Evolutionary conservation across 2,329 filamentous ascomycete species (phyloP), one percentile per base, ranked within the genome.

Genomic region (Teratosphaeria destructans): DNA sequence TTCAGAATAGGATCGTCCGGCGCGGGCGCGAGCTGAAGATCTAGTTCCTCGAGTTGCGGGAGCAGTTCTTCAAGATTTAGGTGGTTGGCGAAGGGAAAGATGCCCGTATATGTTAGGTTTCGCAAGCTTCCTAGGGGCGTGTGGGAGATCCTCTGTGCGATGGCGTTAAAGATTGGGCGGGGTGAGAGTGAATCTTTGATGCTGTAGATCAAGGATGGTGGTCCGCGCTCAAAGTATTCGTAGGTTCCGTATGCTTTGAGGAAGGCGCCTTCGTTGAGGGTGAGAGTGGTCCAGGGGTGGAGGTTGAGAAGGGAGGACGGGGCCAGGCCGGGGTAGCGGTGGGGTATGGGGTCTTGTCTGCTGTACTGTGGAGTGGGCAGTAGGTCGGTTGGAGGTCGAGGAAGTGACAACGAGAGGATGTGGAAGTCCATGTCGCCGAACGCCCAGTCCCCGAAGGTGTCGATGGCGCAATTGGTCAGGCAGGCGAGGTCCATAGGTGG

Each of bases 211-310:
- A 71, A 57, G 1, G 64, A 66, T 3, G 70, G 69, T 6, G 86
- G 81, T 1, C 79, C 77, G 53, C 84, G 83, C 39, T 85, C 77
- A 67, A 86, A 89, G 73, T 86, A 90, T 66, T 90, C 85, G 70
- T 89, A 87, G 3, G 82, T 85, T 54, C 81, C 81, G 73, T 89
- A 92, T 5, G 84, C 86, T 60, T 80, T 80, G n/a, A 87, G 80
- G 4, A 84, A 89, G 0, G 87, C 89, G 8, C 87, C 87, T 74
- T 93, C 88, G 69, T 92, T 92, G 63, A 90, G 81, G 1, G 82
- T 75, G 0, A 90, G 67, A 19, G 81, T 79, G 0, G 78, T 79
- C 88, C 89, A 92, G 1, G 81, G 81, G 1, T 82, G 79, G n/a
- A 81, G 75, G 29, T 78, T 78, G 53, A 89, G 79, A 0, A 90